Conservation (phyloP, 441 rosid species). For the Rhodomyrtus psidioides region DNA sequence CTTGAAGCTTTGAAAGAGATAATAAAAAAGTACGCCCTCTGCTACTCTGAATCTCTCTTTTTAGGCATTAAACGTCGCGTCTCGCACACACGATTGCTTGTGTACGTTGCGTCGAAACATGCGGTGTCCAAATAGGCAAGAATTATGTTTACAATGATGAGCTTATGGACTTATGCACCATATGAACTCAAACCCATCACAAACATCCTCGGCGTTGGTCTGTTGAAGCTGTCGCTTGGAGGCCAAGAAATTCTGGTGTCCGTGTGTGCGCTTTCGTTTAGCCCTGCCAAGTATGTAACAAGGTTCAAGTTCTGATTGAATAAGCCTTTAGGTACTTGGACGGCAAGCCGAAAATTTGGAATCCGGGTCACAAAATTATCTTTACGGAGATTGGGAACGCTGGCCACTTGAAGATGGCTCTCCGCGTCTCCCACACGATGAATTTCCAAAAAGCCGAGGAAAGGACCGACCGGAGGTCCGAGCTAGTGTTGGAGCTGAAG, state of each 20-base stretch:
- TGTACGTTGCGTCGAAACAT: rapidly evolving
- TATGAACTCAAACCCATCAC: background rate
- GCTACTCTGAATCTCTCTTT: background rate
- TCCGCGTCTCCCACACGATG: background rate
- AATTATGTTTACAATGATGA: background rate
- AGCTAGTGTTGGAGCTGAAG: background rate
- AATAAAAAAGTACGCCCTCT: background rate
- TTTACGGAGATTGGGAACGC: background rate
- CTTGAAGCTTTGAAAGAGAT: background rate
- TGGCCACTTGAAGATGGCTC: background rate
- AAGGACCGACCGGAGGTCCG: background rate
- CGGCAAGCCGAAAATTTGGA: background rate
- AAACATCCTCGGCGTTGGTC: background rate
- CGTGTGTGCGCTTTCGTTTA: background rate
- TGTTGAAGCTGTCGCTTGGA: background rate
- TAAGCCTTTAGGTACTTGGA: background rate
- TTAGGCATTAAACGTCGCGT: background rate
- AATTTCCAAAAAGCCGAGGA: background rate
- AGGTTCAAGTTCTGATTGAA: background rate
- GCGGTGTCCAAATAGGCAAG: background rate
- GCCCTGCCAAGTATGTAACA: background rate
- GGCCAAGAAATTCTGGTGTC: background rate
- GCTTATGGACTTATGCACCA: background rate
- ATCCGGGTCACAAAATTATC: background rate
- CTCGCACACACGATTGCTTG: background rate